A percentile compares a stretch with the other conserved stretches of the same genome.
These are phyloP conservation scores for Puccinia sorghi DNA, from an alignment of 1,284 basidiomycete genomes.

Conservation along the genomic window DNA sequence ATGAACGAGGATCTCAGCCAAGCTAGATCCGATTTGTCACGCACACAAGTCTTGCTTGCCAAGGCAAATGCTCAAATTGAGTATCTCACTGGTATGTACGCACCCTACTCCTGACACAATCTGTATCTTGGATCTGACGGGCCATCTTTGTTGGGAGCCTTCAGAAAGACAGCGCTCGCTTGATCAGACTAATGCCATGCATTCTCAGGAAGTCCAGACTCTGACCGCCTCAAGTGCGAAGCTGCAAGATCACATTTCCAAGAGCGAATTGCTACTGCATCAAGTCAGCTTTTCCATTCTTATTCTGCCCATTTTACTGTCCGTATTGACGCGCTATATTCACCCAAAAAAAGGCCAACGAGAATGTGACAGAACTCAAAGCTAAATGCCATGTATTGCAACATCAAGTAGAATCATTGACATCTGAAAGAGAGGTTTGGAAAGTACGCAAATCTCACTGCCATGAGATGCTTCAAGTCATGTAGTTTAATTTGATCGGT, in stretches of 20 bases:
- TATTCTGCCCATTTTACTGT: not conserved
- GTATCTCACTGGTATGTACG: slow-evolving; percentile 59
- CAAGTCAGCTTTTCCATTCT: slow-evolving; percentile 56
- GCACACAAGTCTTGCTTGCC: slow-evolving; percentile 69
- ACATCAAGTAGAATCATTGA: slow-evolving; percentile 78
- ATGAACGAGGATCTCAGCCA: slow-evolving; percentile 69
- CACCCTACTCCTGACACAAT: too few species aligned
- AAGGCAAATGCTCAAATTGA: slow-evolving; percentile 78
- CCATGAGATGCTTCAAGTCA: slow-evolving; percentile 21
- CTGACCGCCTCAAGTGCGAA: slow-evolving; percentile 56
- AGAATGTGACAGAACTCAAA: slow-evolving; percentile 67
- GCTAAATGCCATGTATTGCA: slow-evolving; percentile 70
- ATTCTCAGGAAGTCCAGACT: slow-evolving; percentile 63
- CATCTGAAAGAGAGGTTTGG: slow-evolving; percentile 88
- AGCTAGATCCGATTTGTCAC: slow-evolving; percentile 69
- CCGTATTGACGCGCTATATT: not conserved
- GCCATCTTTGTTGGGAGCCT: slow-evolving; percentile 60
- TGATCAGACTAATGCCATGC: slow-evolving; percentile 69
- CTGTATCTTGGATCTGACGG: slow-evolving; percentile 56
- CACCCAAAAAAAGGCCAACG: slow-evolving; percentile 62
- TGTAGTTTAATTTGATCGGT: not conserved
- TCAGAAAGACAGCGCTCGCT: slow-evolving; percentile 67
- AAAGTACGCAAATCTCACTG: slow-evolving; percentile 63
- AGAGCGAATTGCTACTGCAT: slow-evolving; percentile 59
- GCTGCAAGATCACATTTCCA: slow-evolving; percentile 57